These are phyloP conservation scores for Chrysanthemum makinoi DNA, from an alignment of 129 eudicot genomes.

Conservation along the genomic window DNA sequence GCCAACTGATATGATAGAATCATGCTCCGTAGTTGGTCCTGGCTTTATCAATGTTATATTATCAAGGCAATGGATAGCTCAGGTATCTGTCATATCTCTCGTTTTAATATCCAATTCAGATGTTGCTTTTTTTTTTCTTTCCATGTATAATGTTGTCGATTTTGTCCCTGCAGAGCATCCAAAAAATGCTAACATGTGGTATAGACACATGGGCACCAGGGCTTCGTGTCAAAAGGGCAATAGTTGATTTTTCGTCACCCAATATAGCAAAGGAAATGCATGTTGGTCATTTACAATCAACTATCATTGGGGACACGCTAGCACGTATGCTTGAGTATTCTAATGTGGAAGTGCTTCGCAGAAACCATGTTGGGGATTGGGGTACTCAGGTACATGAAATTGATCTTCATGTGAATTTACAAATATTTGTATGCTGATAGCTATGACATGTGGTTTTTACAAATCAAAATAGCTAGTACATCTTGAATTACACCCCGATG, in stretches of 20 bases:
- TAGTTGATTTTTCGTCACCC: constrained; percentile 95
- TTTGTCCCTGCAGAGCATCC: constrained; percentile 55
- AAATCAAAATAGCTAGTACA: too few species aligned
- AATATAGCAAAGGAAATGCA: constrained; percentile 99
- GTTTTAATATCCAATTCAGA: not conserved
- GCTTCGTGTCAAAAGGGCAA: constrained; percentile 72
- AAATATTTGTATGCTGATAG: not conserved
- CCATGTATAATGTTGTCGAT: not conserved
- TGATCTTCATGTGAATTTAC: not conserved
- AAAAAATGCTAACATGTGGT: constrained; percentile 73
- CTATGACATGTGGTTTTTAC: not conserved
- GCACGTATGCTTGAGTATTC: constrained; percentile 98
- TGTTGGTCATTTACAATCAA: constrained; percentile 90
- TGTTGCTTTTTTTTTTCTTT: not conserved
- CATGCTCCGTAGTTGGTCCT: constrained; percentile 66
- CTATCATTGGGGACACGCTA: constrained; percentile 92
- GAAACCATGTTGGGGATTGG: constrained; percentile 99
- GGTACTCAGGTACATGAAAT: constrained; percentile 76
- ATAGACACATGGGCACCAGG: constrained; percentile 83
- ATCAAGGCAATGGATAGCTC: constrained; percentile 78
- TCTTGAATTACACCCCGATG: too few species aligned
- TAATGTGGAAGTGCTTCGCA: constrained; percentile 77
- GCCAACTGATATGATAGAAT: constrained; percentile 68
- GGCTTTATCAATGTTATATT: constrained; percentile 78
- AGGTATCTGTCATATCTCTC: constrained; percentile 38